Evolutionary conservation across 768 basidiomycete genomes (phyloP).

Genomic region (Suillus spraguei): DNA sequence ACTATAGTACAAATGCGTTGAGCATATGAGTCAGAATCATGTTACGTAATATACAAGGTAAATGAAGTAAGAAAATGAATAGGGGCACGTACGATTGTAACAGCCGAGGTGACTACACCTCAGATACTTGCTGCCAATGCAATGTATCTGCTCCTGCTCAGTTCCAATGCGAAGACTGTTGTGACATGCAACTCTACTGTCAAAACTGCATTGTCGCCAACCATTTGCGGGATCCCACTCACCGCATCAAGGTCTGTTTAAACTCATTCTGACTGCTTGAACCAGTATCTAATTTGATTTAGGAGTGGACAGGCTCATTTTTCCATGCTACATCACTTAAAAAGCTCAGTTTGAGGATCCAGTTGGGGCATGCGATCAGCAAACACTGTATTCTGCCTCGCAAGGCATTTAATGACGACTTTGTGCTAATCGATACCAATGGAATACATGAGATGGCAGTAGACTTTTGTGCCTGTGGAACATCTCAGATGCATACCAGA

Average conservation of each 20-base stretch:
- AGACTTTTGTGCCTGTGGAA: constrained; percentile 18
- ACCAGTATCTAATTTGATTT: neutral
- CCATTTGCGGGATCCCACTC: constrained; percentile 6
- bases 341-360: constrained; percentile 21
- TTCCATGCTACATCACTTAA: constrained; percentile 21
- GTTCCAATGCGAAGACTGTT: constrained; percentile 8
- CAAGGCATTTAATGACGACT: constrained; percentile 12
- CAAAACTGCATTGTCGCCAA: neutral
- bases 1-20: too few relatives aligned
- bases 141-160: neutral
- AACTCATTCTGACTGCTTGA: neutral
- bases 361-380: constrained; percentile 24
- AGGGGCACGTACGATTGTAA: too few relatives aligned
- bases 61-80: too few relatives aligned
- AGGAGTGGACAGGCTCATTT: constrained; percentile 24
- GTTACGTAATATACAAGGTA: too few relatives aligned
- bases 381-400: constrained; percentile 15
- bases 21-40: too few relatives aligned
- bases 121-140: neutral
- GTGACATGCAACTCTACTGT: constrained; percentile 1
- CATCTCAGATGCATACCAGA: constrained; percentile 8
- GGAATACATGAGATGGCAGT: constrained; percentile 24
- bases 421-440: constrained; percentile 26
- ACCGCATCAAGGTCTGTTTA: constrained; percentile 11
- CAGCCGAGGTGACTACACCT: neutral